Evolutionary conservation across 2,329 filamentous ascomycete genomes (phyloP), one percentile per base, ranked within the genome.

Genomic region (Penicillium concentricum): DNA sequence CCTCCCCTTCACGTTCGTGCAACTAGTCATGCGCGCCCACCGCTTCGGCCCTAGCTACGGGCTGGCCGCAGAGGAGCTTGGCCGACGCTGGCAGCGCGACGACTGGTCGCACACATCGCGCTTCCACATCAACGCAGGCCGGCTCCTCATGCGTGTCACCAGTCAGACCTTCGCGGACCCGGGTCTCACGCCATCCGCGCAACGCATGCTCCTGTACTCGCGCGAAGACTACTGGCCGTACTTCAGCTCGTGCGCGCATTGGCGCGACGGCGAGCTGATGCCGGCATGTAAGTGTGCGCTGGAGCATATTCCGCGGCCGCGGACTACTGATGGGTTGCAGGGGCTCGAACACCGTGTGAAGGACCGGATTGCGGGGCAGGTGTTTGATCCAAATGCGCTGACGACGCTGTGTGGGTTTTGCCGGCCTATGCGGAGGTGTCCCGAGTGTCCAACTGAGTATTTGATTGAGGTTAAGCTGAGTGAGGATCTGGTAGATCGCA

Each of bases 191-290:
- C 74, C 78, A 6, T 80, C 80, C 4, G 78, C 76, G 4, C 76
- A 82, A 61, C 80, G 84, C 2, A 74, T 84, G 53, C 74, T 87
- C 2, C 76, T 87, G 2, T 87, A 83, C 70, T 83, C 79, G 30
- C 78, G 82, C 56, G 81, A 84, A 50, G 84, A 87, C 63, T 87
- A 85, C 70, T 80, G 76, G 51, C 84, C 84, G 0, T 87, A 82
- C 67, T 87, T 87, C 70, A 84, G 82, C 12, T 81, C 80, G 1
- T 87, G 84, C 62, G 78, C 82, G 2, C 84, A 87, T 67, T 87
- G 84, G 84, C 77, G 79, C 18, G 82, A 87, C 59, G 84, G 84
- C 18, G 76, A 84, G 35, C 72, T 87, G 16, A 86, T 85, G 76
- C 76, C 80, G 16, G 72, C 83, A 34, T 84, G 82, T 62, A 87